A percentile compares a stretch with the other conserved stretches of the same genome.
Evolutionary conservation across 1,284 basidiomycete genomes (phyloP).

Genomic region (Sanghuangporus sanghuang): DNA sequence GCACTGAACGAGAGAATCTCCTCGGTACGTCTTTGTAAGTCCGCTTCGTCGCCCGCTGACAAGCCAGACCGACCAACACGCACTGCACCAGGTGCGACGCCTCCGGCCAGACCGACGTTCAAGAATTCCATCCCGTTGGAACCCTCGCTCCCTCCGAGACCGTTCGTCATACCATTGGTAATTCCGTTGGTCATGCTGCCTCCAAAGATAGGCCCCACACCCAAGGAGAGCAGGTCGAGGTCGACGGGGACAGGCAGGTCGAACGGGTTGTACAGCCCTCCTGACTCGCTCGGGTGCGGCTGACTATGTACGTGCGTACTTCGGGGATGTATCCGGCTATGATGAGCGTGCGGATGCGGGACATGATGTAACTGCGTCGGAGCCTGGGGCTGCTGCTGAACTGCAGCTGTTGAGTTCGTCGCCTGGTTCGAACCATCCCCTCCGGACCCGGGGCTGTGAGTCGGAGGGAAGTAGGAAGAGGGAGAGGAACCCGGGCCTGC

Average conservation of each 20-base stretch:
- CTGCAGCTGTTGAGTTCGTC: constrained; percentile 10
- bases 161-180: background rate
- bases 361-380: constrained; percentile 70
- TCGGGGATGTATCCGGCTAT: constrained; percentile 9
- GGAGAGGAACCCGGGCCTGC: constrained; percentile 2
- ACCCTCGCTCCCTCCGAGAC: background rate
- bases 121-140: background rate
- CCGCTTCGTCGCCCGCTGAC: constrained; percentile 12
- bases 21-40: constrained; percentile 16
- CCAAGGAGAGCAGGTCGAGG: constrained; percentile 5
- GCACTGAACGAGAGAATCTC: constrained; percentile 18
- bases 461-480: background rate
- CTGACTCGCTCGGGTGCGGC: constrained; percentile 11
- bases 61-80: background rate
- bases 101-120: background rate
- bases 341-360: constrained; percentile 70
- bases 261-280: constrained; percentile 15
- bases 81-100: background rate
- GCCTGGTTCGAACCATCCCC: background rate
- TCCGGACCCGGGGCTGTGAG: background rate
- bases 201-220: background rate
- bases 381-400: constrained; percentile 33
- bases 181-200: background rate
- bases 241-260: constrained; percentile 10
- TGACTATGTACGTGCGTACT: constrained; percentile 14